Conservation (phyloP, 176 grass and related monocot species). For the Zizania latifolia region DNA sequence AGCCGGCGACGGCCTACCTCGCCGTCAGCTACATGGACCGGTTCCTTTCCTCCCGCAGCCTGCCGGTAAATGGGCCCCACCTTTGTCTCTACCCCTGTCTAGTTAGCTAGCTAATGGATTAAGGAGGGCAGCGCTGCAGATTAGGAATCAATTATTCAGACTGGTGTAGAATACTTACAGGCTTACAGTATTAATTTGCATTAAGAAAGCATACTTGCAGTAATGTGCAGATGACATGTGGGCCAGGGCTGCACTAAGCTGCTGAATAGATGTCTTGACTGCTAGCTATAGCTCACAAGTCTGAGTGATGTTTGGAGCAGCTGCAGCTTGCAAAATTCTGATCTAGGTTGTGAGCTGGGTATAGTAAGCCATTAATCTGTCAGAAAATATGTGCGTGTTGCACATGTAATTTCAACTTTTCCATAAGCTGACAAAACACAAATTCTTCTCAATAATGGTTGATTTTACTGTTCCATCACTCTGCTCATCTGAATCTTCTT, state of each 20-base stretch:
- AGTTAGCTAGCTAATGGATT: neutral
- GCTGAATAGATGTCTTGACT: neutral
- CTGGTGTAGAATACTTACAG: neutral
- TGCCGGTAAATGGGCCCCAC: conserved; percentile 38
- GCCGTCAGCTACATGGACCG: conserved; percentile 72
- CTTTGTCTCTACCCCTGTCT: neutral
- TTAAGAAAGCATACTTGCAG: neutral
- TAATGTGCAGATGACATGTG: neutral
- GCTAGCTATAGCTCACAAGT: neutral
- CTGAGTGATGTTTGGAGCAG: neutral
- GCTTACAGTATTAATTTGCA: neutral
- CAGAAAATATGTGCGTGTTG: too few species aligned
- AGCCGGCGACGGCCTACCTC: conserved; percentile 57
- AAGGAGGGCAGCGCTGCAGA: neutral
- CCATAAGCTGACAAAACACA: too few species aligned
- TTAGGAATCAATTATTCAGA: neutral
- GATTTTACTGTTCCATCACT: too few species aligned
- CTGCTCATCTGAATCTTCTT: neutral
- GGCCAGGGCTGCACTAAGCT: neutral
- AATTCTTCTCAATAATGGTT: too few species aligned
- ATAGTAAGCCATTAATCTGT: too few species aligned
- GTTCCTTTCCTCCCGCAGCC: conserved; percentile 46
- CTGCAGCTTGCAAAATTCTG: neutral
- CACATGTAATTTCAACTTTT: too few species aligned
- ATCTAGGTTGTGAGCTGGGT: too few species aligned